A percentile compares a stretch with the other conserved stretches of the same genome.
These are phyloP conservation scores for Paraconiothyrium sp. DNA, from an alignment of 2,329 filamentous ascomycete species.

Conservation along the genomic window DNA sequence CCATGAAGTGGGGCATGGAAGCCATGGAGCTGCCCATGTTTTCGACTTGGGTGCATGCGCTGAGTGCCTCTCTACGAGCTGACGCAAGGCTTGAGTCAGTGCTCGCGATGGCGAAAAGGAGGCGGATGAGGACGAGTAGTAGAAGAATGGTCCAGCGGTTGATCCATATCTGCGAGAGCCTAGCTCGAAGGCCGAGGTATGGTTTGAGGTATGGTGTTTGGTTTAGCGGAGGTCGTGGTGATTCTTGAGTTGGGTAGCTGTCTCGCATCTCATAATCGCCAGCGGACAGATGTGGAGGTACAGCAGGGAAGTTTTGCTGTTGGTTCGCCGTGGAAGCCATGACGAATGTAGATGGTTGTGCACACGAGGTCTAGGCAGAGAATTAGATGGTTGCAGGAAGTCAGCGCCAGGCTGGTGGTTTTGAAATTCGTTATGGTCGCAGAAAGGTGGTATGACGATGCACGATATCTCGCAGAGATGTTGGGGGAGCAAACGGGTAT, in stretches of 20 bases:
- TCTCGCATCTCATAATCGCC: conserved; percentile 70
- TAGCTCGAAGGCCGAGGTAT: conserved; percentile 88
- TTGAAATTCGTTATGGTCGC: conserved; percentile 13
- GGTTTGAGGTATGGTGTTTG: conserved; percentile 80
- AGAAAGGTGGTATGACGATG: conserved; percentile 20
- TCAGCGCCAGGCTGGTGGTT: conserved; percentile 22
- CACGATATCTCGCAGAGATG: conserved; percentile 45
- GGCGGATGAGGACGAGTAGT: conserved; percentile 81
- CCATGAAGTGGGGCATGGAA: conserved; percentile 97
- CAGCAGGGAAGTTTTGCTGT: conserved; percentile 64
- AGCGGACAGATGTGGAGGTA: conserved; percentile 68
- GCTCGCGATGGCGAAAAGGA: conserved; percentile 77
- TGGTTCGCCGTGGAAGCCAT: conserved; percentile 63
- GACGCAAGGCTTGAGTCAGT: conserved; percentile 78
- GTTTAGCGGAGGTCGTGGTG: conserved; percentile 66
- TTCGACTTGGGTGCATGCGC: conserved; percentile 91
- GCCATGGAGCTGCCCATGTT: conserved; percentile 94
- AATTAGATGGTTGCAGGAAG: conserved; percentile 41
- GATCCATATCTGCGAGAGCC: conserved; percentile 95
- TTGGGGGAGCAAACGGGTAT: conserved; percentile 5
- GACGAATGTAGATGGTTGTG: conserved; percentile 35
- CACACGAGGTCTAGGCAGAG: conserved; percentile 42
- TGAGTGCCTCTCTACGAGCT: conserved; percentile 82
- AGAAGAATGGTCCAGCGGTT: conserved; percentile 96
- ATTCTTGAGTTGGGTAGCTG: conserved; percentile 65